Base-by-base conservation (phyloP, 176 grass and related monocot genomes). In the Oryza brachyantha region DNA sequence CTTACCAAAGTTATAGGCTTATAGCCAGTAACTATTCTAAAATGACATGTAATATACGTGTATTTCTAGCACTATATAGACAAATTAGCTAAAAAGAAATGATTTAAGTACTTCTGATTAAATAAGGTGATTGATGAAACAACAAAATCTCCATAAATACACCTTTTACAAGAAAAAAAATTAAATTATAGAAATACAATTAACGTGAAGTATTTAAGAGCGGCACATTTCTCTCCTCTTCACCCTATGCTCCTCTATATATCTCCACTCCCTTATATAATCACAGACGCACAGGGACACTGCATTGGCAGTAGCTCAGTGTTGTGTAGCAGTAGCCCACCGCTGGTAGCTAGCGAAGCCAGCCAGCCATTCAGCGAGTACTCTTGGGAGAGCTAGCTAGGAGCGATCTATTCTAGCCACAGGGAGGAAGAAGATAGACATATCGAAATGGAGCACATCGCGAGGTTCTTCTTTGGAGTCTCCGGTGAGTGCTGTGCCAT, bases 401-500 rank as follows among this genome's bases (percentile, higher is more conserved):
- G 8, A 52, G 48, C 48, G 48, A 52, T 52, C 19, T 52, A 52
- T 52, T n/a, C 48, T 52, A 21, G 17, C 48, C 19, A 52, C 17
- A 52, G n/a, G 48, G 48, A 48, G 36, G 52, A 24, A 57, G 52
- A 24, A 57, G 52, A 24, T 22, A 57, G 14, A 8, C 0, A 4
- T 24, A 3, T 6, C 42, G 65, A 77, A 41, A 93, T 93, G 91
- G 88, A 89, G 82, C 87, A 93, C 36, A 59, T 93, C 46, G 88
- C 71, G 38, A 90, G 82, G 84, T 86, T 93, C 59, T 86, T 93
- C 68, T 93, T 93, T 67, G 91, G 91, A 19, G 86, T 91, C 66
- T 88, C 81, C 2, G 91, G 91, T 93, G 31, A 73, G 87, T 37
- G 39, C 40, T 13, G 5, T 35, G n/a, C n/a, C 77, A 76, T 72